These are phyloP conservation scores for Starmerella floris DNA, from an alignment of 805 yeast genomes.

Conservation along the genomic window DNA sequence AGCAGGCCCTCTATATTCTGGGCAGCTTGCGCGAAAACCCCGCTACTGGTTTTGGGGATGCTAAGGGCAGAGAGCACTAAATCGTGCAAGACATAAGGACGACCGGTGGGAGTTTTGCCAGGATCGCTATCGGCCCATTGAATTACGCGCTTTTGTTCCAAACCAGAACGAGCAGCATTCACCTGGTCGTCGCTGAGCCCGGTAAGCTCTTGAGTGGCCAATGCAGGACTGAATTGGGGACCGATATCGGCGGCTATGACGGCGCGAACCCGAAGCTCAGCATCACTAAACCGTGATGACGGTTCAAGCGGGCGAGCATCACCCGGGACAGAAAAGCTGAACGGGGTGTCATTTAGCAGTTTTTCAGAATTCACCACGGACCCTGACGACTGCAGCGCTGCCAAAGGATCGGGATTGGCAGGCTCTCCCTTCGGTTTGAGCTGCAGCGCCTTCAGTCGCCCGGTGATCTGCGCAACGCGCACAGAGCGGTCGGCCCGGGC, in stretches of 20 bases:
- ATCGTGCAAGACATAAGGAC: slow-evolving; percentile 47
- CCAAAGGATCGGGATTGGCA: background rate
- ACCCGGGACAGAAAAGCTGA: slow-evolving; percentile 23
- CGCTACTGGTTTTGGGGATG: slow-evolving; percentile 30
- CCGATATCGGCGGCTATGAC: slow-evolving; percentile 43
- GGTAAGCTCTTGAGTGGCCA: slow-evolving; percentile 37
- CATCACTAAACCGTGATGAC: slow-evolving; percentile 22
- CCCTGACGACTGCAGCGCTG: slow-evolving; percentile 7
- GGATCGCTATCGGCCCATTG: slow-evolving; percentile 27
- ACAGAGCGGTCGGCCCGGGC: background rate
- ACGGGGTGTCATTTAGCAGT: slow-evolving; percentile 34
- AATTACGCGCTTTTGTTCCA: slow-evolving; percentile 36
- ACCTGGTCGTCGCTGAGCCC: slow-evolving; percentile 36
- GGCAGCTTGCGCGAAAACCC: slow-evolving; percentile 32
- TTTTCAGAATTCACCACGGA: slow-evolving; percentile 28
- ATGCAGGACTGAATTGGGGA: slow-evolving; percentile 33
- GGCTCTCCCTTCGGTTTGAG: background rate
- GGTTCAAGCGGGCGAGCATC: background rate
- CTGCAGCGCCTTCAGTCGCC: background rate
- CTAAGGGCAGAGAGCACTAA: slow-evolving; percentile 31
- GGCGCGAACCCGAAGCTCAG: slow-evolving; percentile 27
- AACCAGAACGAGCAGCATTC: slow-evolving; percentile 36
- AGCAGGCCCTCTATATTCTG: background rate
- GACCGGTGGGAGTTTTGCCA: slow-evolving; percentile 30
- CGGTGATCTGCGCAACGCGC: background rate